Base-by-base conservation (phyloP, 768 basidiomycete genomes). In the Pilatotrama ljubarskyi region DNA sequence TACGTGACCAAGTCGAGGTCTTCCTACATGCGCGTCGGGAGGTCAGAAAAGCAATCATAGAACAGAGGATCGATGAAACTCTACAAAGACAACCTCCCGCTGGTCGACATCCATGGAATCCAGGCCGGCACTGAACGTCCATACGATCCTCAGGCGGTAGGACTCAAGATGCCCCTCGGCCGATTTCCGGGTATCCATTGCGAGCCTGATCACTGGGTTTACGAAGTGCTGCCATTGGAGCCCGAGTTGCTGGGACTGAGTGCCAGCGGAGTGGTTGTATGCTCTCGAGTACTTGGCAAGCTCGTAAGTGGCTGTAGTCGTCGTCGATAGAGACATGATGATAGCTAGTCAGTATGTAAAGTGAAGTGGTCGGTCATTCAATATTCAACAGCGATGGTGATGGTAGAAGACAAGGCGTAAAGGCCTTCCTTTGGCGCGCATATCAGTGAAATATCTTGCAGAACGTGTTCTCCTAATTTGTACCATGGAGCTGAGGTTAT, bases 201-300 rank as follows among this genome's bases (percentile, higher is more conserved):
- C 72, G 29, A 91, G 78, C 38, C 75, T 80, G 58, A 92, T 82
- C 50, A 79, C 71, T 0, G 90, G 89, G 64, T 91, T 90, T 18
- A 81, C 81, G 65, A 86, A 91, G 68, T 91, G 90, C 66, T 90
- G 87, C 90, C 90, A 92, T 69, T 90, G 88, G 2, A 77, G 67
- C 35, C 77, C 50, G 54, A 61, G 18, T 58, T 59, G 36, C 53
- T 61, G 59, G 38, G 67, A 35, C 61, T 42, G 25, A 54, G 60
- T 5, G 9, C 18, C n/a, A 59, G 64, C 25, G 15, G 62, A 15
- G 17, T 63, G 59, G 22, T 83, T 80, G 66, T 87, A 85, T 24
- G 86, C 85, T 51, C 84, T 79, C 48, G 88, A 91, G 68, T 90
- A 90, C 69, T 89, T 90, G 55, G 70, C 68, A 25, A 90, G 75